phyloP scores from a whole-genome alignment of 495 filamentous ascomycete genomes.

The Barbatosphaeria neglecta region DNA sequence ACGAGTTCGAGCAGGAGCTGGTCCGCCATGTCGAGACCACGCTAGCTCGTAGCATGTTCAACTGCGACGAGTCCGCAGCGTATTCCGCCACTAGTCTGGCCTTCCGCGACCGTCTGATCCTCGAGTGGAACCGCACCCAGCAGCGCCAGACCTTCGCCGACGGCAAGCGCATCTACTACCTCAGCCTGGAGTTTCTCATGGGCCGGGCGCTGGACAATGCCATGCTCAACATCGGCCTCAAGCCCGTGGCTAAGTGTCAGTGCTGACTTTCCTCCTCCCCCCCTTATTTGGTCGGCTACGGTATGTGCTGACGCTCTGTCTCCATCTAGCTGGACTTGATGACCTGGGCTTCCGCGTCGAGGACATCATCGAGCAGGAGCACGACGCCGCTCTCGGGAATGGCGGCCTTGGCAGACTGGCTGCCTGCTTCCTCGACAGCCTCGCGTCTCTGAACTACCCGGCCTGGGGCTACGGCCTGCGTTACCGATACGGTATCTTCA shows the following conservation, averaged over 20 bases:
- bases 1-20: slow-evolving; percentile 59
- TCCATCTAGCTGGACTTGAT: slow-evolving; percentile 53
- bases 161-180: slow-evolving; percentile 89
- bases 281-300: background rate
- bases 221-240: slow-evolving; percentile 88
- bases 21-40: slow-evolving; percentile 95
- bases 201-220: slow-evolving; percentile 93
- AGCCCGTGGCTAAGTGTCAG: slow-evolving; percentile 67
- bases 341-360: slow-evolving; percentile 95
- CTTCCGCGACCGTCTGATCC: slow-evolving; percentile 82
- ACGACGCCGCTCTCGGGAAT: slow-evolving; percentile 93
- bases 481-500: slow-evolving; percentile 98
- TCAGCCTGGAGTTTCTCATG: slow-evolving; percentile 96
- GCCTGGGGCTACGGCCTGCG: slow-evolving; percentile 95
- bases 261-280: background rate
- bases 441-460: slow-evolving; percentile 87
- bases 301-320: slow-evolving; percentile 2
- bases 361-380: slow-evolving; percentile 88
- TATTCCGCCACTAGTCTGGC: slow-evolving; percentile 86
- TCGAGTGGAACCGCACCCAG: slow-evolving; percentile 96
- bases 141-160: slow-evolving; percentile 86
- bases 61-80: slow-evolving; percentile 91
- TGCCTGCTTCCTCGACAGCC: slow-evolving; percentile 91
- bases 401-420: slow-evolving; percentile 90
- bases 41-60: slow-evolving; percentile 89